These are phyloP conservation scores for Penicillium canariense DNA, from an alignment of 495 filamentous ascomycete species.

Conservation along the genomic window DNA sequence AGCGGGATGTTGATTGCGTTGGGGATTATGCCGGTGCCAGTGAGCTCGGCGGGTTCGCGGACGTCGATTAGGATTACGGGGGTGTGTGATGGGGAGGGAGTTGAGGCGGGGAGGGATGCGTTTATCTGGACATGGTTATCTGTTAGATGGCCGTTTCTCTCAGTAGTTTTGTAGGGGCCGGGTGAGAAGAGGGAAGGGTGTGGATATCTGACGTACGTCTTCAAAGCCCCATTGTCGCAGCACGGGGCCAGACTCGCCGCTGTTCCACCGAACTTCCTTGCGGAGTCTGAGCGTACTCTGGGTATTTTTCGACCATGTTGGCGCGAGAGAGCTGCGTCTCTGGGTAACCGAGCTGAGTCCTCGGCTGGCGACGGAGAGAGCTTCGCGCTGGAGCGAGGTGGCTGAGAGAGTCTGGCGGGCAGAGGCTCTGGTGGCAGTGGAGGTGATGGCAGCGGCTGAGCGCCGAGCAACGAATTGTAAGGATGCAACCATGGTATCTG, in stretches of 20 bases:
- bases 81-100: slow-evolving; percentile 26
- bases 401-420: slow-evolving; percentile 10
- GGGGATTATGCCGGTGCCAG: slow-evolving; percentile 70
- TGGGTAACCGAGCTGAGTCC: slow-evolving; percentile 7
- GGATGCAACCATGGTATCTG: slow-evolving; percentile 26
- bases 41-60: slow-evolving; percentile 80
- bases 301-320: neutral
- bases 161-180: too few relatives aligned
- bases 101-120: slow-evolving; percentile 31
- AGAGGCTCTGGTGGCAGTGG: slow-evolving; percentile 14
- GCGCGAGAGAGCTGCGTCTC: slow-evolving; percentile 3
- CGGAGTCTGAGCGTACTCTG: neutral
- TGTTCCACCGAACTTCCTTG: slow-evolving; percentile 26
- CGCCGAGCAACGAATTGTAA: slow-evolving; percentile 21
- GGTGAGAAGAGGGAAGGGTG: neutral
- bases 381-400: slow-evolving; percentile 13
- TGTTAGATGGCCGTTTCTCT: slow-evolving; percentile 1
- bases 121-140: slow-evolving; percentile 32
- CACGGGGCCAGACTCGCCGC: slow-evolving; percentile 8
- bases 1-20: slow-evolving; percentile 77
- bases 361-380: slow-evolving; percentile 18
- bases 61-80: slow-evolving; percentile 59
- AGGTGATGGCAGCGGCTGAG: slow-evolving; percentile 13
- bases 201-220: slow-evolving; percentile 34
- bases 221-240: slow-evolving; percentile 43